phyloP scores from a whole-genome alignment of 192 early-diverging fungal genomes.

The Podila epigama region DNA sequence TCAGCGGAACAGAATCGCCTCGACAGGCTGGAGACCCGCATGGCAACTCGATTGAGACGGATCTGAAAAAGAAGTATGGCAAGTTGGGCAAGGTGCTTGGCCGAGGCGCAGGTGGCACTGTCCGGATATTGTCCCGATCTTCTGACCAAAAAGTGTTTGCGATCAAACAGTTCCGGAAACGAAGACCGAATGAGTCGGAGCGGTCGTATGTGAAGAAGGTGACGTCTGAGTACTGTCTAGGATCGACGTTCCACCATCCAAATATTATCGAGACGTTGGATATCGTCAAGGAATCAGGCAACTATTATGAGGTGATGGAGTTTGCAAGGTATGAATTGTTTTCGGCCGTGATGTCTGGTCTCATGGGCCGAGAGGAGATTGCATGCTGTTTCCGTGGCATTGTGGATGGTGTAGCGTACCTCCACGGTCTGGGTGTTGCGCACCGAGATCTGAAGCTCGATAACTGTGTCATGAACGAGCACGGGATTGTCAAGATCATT shows the following conservation, averaged over 20 bases:
- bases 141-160: conserved; percentile 69
- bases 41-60: not conserved
- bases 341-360: conserved; percentile 75
- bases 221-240: conserved; percentile 85
- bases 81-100: conserved; percentile 64
- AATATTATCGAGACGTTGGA: conserved; percentile 83
- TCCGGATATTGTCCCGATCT: conserved; percentile 62
- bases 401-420: conserved; percentile 80
- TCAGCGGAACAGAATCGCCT: not conserved
- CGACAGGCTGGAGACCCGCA: not conserved
- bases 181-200: conserved; percentile 65
- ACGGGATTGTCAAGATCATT: conserved; percentile 88
- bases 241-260: conserved; percentile 75
- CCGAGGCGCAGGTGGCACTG: conserved; percentile 70
- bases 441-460: conserved; percentile 94
- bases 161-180: conserved; percentile 77
- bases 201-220: conserved; percentile 83
- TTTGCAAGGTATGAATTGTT: conserved; percentile 93
- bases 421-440: conserved; percentile 91
- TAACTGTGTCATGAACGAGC: conserved; percentile 82
- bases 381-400: conserved; percentile 91
- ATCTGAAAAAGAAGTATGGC: conserved; percentile 54
- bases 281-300: conserved; percentile 71
- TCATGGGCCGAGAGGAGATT: conserved; percentile 80
- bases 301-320: conserved; percentile 86